Evolutionary conservation across 1,284 basidiomycete species (phyloP), one percentile per base, ranked within the genome.

Genomic region (Cronartium quercuum): DNA sequence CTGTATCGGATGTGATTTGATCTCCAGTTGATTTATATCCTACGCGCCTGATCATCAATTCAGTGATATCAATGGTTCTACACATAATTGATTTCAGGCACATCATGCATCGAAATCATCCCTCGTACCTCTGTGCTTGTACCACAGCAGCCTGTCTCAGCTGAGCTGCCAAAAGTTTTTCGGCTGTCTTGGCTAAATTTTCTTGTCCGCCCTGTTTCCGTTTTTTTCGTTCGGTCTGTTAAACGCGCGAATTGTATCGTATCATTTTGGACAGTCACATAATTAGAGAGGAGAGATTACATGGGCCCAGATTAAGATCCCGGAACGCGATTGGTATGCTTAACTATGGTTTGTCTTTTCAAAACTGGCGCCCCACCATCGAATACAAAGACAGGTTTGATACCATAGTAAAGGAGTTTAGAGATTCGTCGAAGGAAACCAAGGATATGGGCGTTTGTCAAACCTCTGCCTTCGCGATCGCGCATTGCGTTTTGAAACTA

Each of bases 401-500:
- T 94, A 13, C 94, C 94, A 81, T 96, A 94, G 83, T 94, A 98
- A 63, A 99, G 83, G 18, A 99, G 86, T 82, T 98, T 98, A 82
- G 90, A 89, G 76, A 98, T 97, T 3, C 96, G 86, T 41, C 94
- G 86, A 66, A 96, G 84, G 82, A 98, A 98, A 29, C 95, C 95
- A 63, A 98, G 84, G 34, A 99, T 89, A 83, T 98, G 96, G 0
- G 95, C 94, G 80, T 98, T 98, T 76, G 90, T 87, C 51, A 99
- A 84, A 10, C 88, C 92, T 34, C 89, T 87, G 15, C 96, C 96
- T 76, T 98, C 92, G 81, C 93, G 95, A 83, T 96, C 94, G 37
- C 96, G 88, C 94, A 98, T 98, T 1, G 96, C 98, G 47, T 94
- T 94, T 83, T 96, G 94, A 80, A 97, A 97, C 83, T 97, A 29